Percentiles rank a stretch among this genome's conserved stretches.
Conservation (phyloP, 768 basidiomycete species). For the Lactarius quietus region DNA sequence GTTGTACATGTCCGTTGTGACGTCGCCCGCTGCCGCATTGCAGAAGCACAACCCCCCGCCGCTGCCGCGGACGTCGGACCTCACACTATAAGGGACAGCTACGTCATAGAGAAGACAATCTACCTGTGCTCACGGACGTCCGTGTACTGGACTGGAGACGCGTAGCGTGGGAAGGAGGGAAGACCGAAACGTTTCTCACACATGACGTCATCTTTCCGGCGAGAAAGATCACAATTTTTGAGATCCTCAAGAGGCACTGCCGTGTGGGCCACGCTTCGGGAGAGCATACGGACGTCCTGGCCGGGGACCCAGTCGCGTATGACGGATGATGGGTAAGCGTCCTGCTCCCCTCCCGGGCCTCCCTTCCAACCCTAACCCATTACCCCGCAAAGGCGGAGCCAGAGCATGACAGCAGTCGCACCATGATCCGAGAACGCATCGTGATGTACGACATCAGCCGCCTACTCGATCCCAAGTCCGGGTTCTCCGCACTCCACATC, state of each 20-base stretch:
- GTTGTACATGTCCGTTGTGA: too few species aligned
- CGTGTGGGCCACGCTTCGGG: conserved; percentile 17
- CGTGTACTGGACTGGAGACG: too few species aligned
- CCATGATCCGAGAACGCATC: conserved; percentile 89
- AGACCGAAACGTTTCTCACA: too few species aligned
- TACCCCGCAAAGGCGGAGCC: background rate
- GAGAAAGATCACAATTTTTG: background rate
- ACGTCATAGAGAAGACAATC: too few species aligned
- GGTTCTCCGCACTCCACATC: conserved; percentile 63
- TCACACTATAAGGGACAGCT: too few species aligned
- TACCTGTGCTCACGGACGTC: too few species aligned
- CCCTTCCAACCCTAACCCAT: too few species aligned
- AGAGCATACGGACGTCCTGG: conserved; percentile 31
- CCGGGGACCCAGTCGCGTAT: conserved; percentile 64
- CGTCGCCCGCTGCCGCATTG: too few species aligned
- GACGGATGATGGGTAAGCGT: conserved; percentile 42
- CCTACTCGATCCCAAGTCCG: conserved; percentile 65
- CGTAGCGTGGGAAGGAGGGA: too few species aligned
- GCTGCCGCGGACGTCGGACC: too few species aligned
- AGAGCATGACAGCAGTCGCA: conserved; percentile 37
- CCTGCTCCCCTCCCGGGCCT: background rate
- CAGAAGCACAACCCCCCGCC: too few species aligned
- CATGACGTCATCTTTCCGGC: background rate
- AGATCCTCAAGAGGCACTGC: background rate
- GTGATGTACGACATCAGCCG: conserved; percentile 73